phyloP scores from a whole-genome alignment of 148 eudicot genomes.

The Chenopodium suecicum region DNA sequence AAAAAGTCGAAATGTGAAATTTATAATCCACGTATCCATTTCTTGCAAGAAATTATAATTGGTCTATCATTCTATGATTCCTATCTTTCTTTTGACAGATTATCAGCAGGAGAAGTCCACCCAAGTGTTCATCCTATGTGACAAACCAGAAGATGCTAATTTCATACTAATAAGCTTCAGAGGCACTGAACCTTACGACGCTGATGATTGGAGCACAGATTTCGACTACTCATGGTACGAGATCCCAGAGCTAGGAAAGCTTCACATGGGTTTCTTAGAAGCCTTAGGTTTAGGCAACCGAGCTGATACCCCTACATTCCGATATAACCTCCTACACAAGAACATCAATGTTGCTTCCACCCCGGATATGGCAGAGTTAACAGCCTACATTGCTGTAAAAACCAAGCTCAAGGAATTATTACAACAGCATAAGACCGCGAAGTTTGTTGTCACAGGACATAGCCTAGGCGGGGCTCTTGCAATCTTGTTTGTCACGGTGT shows the following conservation, averaged over 20 bases:
- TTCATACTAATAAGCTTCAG: constrained; percentile 60
- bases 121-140: constrained; percentile 56
- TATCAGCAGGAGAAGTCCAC: constrained; percentile 44
- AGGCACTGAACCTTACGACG: constrained; percentile 69
- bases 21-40: too few species aligned
- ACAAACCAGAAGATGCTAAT: constrained; percentile 37
- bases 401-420: constrained; percentile 36
- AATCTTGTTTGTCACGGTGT: constrained; percentile 48
- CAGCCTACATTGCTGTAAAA: constrained; percentile 50
- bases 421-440: constrained; percentile 34
- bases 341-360: constrained; percentile 1
- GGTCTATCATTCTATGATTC: neutral
- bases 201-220: constrained; percentile 66
- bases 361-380: constrained; percentile 19
- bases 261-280: constrained; percentile 70
- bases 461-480: constrained; percentile 85
- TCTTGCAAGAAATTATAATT: too few species aligned
- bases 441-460: constrained; percentile 70
- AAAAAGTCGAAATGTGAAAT: too few species aligned
- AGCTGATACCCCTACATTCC: constrained; percentile 20
- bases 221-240: constrained; percentile 65
- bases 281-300: constrained; percentile 64
- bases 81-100: constrained; percentile 32
- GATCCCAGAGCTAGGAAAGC: constrained; percentile 43
- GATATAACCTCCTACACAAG: constrained; percentile 28